Evolutionary conservation across 306 rosid species (phyloP).

Genomic region (Glycyrrhiza uralensis): DNA sequence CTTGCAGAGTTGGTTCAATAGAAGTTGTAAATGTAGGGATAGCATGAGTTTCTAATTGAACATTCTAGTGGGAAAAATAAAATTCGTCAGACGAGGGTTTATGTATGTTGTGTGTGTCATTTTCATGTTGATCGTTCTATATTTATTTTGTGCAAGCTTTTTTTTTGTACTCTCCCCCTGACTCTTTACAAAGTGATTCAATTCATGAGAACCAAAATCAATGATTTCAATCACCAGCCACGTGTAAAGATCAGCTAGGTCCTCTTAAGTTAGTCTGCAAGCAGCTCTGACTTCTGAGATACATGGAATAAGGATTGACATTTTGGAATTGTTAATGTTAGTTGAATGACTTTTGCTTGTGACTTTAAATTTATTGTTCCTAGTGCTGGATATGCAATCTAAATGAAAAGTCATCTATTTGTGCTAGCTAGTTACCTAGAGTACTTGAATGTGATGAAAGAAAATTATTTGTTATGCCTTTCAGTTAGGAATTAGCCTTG

Average conservation of each 20-base stretch:
- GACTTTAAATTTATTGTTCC: not conserved
- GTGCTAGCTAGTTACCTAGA: slow-evolving; percentile 1
- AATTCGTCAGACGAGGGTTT: not conserved
- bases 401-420: slow-evolving; percentile 8
- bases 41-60: not conserved
- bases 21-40: not conserved
- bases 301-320: slow-evolving; percentile 1
- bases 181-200: not conserved
- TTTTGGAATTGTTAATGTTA: slow-evolving; percentile 19
- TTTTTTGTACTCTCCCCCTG: not conserved
- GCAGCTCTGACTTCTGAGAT: not conserved
- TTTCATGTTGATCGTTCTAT: slow-evolving; percentile 19
- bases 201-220: slow-evolving; percentile 3
- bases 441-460: not conserved
- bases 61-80: not conserved
- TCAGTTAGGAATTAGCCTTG: slow-evolving; percentile 44
- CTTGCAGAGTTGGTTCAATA: not conserved
- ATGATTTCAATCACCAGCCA: slow-evolving; percentile 8
- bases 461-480: slow-evolving; percentile 15
- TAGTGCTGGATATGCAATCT: not conserved
- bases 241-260: slow-evolving; percentile 1
- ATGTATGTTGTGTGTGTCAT: not conserved
- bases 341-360: not conserved
- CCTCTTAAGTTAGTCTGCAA: slow-evolving; percentile 8
- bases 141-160: slow-evolving; percentile 7